Base-by-base conservation (phyloP, 352 stramenopile genomes). In the Globisporangium sylvaticum region DNA sequence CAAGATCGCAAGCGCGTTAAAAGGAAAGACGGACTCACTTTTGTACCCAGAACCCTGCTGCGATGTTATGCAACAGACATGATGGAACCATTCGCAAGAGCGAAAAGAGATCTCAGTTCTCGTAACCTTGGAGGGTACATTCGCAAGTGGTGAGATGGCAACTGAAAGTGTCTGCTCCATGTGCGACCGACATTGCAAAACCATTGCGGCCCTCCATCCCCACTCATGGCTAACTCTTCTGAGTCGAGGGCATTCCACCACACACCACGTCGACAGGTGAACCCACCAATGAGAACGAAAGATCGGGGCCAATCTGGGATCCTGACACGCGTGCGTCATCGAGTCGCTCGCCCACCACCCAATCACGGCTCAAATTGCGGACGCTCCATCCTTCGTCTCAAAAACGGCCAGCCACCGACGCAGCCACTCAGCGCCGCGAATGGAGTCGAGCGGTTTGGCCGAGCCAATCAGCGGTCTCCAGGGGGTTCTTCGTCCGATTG, bases 191-290 rank as follows among this genome's bases (percentile, higher is more conserved):
- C 37, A 46, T 46, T 42, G 34, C 34, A 42, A 42, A 18, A 14
- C 37, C 37, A 46, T 20, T 18, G 37, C 14, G 14, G 14, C 37
- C 37, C 37, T 46, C 14, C 50, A 56, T 25, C 48, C 3, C 24
- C 22, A 15, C 20, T 42, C 55, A 63, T 63, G 58, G 58, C 58
- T 64, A 37, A 54, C 58, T 64, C 8, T 63, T 63, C 57, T 63
- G 57, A 63, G 57, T 63, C 57, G 57, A 63, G 10, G 9, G n/a
- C 54, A n/a, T 53, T 53, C 22, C 24, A 31, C 9, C 39, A 46
- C 46, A n/a, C 31, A 37, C 31, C 50, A 34, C 34, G 58, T 63
- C 58, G 34, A 64, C 58, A 46, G 25, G 8, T 22, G 24, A 64
- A 55, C 24, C 39, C 58, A 32, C 58, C 58, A 64, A 64, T 64